Base-by-base conservation (phyloP, 2,329 filamentous ascomycete genomes). In the Triangularia setosa region DNA sequence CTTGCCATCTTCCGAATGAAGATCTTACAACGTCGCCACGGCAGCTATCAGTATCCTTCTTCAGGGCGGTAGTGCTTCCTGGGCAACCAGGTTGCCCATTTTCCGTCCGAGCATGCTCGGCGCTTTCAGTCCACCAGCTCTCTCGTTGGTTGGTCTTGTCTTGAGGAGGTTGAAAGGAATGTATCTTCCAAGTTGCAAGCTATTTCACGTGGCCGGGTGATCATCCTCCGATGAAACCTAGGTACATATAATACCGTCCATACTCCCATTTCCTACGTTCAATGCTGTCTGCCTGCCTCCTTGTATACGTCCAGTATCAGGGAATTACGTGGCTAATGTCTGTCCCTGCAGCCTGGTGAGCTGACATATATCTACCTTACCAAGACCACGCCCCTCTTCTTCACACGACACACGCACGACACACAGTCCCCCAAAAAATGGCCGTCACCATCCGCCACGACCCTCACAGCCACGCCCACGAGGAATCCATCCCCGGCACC, bases 401-500 rank as follows among this genome's bases (percentile, higher is more conserved):
- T 35, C 40, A 28, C 28, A 44, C 8, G 2, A n/a, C n/a, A n/a
- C n/a, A n/a, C n/a, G n/a, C n/a, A n/a, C n/a, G n/a, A n/a, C n/a
- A n/a, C n/a, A n/a, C n/a, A n/a, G n/a, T n/a, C n/a, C n/a, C 14
- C 1, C 24, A 6, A 40, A 53, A 24, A 11, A 60, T 60, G 58
- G 58, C 58, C 24, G 21, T 60, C 40, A 33, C 58, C 16, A 28
- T 60, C 40, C 44, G 58, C 11, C 58, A 60, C n/a, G 58, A 60
- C 25, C 18, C 25, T 23, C 58, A 60, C 58, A 85, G 83, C 71
- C 83, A 85, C 74, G 83, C 83, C 4, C 82, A 81, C 65, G 84
- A 85, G 72, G 83, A 80, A 67, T 81, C 80, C 33, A 78, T 86
- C 28, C 83, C 84, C 0, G 84, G 84, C 3, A 87, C 84, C 0